These are phyloP conservation scores for Monascus purpureus DNA, from an alignment of 495 filamentous ascomycete species.

Conservation along the genomic window DNA sequence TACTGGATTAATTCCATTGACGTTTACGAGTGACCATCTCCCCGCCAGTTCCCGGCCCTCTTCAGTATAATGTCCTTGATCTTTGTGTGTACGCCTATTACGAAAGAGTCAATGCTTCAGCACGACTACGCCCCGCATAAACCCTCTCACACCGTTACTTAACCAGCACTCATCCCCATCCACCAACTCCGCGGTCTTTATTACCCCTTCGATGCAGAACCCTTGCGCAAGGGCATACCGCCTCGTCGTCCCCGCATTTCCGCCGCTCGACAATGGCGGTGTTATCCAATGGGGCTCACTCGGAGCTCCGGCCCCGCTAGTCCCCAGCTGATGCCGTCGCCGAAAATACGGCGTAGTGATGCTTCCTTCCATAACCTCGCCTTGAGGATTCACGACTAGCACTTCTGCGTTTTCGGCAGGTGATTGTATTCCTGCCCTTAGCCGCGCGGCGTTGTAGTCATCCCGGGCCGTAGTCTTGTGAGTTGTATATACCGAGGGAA, in stretches of 20 bases:
- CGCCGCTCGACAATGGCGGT: constrained; percentile 43
- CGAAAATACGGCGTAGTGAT: constrained; percentile 70
- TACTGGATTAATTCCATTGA: too few relatives aligned
- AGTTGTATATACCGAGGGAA: constrained; percentile 48
- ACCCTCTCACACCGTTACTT: constrained; percentile 76
- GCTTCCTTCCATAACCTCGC: constrained; percentile 76
- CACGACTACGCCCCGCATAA: constrained; percentile 35
- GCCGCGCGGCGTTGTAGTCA: constrained; percentile 50
- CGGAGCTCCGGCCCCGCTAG: neutral
- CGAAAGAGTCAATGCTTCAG: constrained; percentile 1
- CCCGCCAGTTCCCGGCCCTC: too few relatives aligned
- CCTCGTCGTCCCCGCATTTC: constrained; percentile 69
- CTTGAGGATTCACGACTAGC: constrained; percentile 50
- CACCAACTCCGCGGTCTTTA: constrained; percentile 39
- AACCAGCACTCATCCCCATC: constrained; percentile 71
- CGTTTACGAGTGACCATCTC: too few relatives aligned
- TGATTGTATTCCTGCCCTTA: constrained; percentile 37
- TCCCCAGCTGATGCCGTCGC: constrained; percentile 29
- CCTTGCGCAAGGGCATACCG: constrained; percentile 60
- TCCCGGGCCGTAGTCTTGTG: constrained; percentile 62
- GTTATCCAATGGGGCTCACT: constrained; percentile 20
- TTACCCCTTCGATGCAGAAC: constrained; percentile 46
- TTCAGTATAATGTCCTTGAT: neutral
- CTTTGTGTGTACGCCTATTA: neutral
- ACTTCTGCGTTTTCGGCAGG: constrained; percentile 49